Evolutionary conservation across 2,329 filamentous ascomycete genomes (phyloP).

Genomic region (Emericellopsis cladophorae): DNA sequence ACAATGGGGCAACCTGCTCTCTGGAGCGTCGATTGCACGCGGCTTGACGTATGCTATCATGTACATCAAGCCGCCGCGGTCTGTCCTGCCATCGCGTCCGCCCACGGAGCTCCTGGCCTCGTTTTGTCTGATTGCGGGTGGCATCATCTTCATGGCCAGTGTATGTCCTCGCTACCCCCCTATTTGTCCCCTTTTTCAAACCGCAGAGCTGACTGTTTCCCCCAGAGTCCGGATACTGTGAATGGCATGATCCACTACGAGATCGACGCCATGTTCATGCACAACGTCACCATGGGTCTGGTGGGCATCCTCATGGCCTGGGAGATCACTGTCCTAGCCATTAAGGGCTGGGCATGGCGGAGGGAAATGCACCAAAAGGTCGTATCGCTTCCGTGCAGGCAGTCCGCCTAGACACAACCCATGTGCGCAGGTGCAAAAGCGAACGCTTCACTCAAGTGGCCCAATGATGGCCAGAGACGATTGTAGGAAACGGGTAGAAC

Average conservation of each 20-base stretch:
- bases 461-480: no score
- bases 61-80: slow-evolving; percentile 70
- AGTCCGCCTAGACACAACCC: no score
- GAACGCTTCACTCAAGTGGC: no score
- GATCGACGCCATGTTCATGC: slow-evolving; percentile 85
- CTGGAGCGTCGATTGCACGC: slow-evolving; percentile 68
- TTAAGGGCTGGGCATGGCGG: slow-evolving; percentile 75
- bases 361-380: slow-evolving; percentile 18
- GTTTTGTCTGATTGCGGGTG: slow-evolving; percentile 79
- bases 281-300: slow-evolving; percentile 76
- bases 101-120: slow-evolving; percentile 80
- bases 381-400: not conserved
- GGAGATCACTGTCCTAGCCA: slow-evolving; percentile 61
- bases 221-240: slow-evolving; percentile 62
- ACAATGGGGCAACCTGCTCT: slow-evolving; percentile 81
- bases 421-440: no score
- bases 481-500: no score
- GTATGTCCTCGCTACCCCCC: slow-evolving; percentile 33
- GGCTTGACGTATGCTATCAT: slow-evolving; percentile 67
- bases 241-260: slow-evolving; percentile 62
- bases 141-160: slow-evolving; percentile 86
- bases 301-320: slow-evolving; percentile 79
- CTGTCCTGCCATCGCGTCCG: slow-evolving; percentile 68
- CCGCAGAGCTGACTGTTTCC: not conserved
- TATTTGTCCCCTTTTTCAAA: slow-evolving; percentile 4